Conservation (phyloP, 2,329 filamentous ascomycete genomes). For the Aspergillus fumigatus region DNA sequence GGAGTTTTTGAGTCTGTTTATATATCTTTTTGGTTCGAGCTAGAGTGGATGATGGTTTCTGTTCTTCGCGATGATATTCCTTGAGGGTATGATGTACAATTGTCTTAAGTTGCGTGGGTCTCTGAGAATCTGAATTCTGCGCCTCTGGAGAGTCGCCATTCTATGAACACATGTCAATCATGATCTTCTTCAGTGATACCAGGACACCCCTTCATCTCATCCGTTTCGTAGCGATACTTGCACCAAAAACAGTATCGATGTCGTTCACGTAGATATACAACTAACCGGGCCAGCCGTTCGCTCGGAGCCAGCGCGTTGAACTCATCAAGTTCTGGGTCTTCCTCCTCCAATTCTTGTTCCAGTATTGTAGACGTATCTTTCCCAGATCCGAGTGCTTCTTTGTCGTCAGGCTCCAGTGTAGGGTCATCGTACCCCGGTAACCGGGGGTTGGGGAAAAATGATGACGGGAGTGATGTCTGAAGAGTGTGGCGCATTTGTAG, state of each 20-base stretch:
- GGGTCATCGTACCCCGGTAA: slow-evolving; percentile 65
- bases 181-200: slow-evolving; percentile 82
- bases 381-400: slow-evolving; percentile 60
- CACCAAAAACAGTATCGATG: slow-evolving; percentile 95
- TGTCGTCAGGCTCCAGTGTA: slow-evolving; percentile 69
- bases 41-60: slow-evolving; percentile 2
- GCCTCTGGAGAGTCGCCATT: too few species aligned
- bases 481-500: slow-evolving; percentile 29
- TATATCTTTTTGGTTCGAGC: background rate
- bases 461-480: slow-evolving; percentile 29
- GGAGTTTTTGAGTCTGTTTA: slow-evolving; percentile 6
- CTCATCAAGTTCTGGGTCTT: slow-evolving; percentile 73
- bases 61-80: background rate
- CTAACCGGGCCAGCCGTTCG: slow-evolving; percentile 63
- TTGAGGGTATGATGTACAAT: background rate
- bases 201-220: slow-evolving; percentile 83
- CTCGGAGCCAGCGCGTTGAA: slow-evolving; percentile 66
- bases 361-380: slow-evolving; percentile 37
- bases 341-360: slow-evolving; percentile 60
- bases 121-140: slow-evolving; percentile 2
- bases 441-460: slow-evolving; percentile 33
- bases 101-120: background rate
- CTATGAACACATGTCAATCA: slow-evolving; percentile 42
- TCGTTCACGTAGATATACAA: slow-evolving; percentile 65
- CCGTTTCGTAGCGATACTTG: slow-evolving; percentile 68